Percentiles rank a stretch among this genome's conserved stretches.
These are phyloP conservation scores for Herpetomonas tarakana DNA, from an alignment of 208 protist genomes.

Conservation along the genomic window DNA sequence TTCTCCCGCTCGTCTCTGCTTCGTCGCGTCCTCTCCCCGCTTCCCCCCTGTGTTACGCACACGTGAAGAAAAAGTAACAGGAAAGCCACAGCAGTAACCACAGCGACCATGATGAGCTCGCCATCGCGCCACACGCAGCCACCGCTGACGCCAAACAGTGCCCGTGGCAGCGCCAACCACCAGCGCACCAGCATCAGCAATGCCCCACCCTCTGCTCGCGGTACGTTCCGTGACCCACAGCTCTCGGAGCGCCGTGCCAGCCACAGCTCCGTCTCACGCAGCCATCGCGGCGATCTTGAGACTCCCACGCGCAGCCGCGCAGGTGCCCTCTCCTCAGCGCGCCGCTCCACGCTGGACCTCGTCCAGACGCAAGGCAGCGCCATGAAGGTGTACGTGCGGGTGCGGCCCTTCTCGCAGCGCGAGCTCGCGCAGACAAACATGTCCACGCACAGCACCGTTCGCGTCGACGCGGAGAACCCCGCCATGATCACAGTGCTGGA, in stretches of 20 bases:
- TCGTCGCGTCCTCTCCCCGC: no score
- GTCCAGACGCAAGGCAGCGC: slow-evolving; percentile 44
- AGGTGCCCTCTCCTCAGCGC: not conserved
- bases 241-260: not conserved
- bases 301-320: not conserved
- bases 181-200: not conserved
- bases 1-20: no score
- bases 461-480: slow-evolving; percentile 70
- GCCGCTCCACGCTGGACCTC: not conserved
- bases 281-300: not conserved
- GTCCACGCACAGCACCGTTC: slow-evolving; percentile 56
- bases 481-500: slow-evolving; percentile 72
- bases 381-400: slow-evolving; percentile 86
- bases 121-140: no score
- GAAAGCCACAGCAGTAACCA: no score
- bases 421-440: slow-evolving; percentile 40
- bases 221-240: not conserved
- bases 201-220: not conserved
- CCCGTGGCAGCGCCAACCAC: not conserved
- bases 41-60: no score
- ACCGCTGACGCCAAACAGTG: not conserved
- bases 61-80: no score
- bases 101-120: no score
- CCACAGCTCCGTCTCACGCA: not conserved
- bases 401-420: slow-evolving; percentile 82